Conservation (phyloP, 2,329 filamentous ascomycete species). For the Hymenoscyphus linearis region DNA sequence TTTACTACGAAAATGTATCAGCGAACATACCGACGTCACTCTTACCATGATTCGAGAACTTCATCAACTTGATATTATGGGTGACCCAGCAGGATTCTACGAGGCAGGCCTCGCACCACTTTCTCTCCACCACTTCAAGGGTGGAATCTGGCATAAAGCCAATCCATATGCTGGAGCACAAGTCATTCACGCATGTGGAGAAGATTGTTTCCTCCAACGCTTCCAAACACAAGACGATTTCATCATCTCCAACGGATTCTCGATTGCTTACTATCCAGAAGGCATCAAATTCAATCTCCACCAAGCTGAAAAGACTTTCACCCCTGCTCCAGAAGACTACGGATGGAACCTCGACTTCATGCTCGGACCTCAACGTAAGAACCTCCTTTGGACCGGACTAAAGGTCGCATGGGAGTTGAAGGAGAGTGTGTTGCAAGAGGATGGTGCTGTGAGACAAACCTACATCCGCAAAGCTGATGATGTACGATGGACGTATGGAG, state of each 20-base stretch:
- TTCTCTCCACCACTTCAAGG: constrained; percentile 34
- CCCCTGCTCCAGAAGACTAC: constrained; percentile 25
- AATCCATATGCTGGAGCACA: constrained; percentile 25
- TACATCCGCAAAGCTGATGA: constrained; percentile 50
- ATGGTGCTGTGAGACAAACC: constrained; percentile 48
- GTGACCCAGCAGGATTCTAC: constrained; percentile 30
- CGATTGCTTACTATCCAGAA: constrained; percentile 27
- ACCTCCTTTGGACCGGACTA: constrained; percentile 42
- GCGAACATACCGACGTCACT: constrained; percentile 30
- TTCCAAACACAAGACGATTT: constrained; percentile 29
- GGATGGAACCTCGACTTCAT: constrained; percentile 40
- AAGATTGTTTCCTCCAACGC: constrained; percentile 31
- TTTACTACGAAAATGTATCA: constrained; percentile 30
- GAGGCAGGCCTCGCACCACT: constrained; percentile 27
- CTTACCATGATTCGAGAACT: constrained; percentile 28
- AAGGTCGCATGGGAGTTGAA: constrained; percentile 51
- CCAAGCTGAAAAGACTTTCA: constrained; percentile 30
- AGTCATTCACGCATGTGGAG: constrained; percentile 28
- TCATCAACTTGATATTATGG: constrained; percentile 29
- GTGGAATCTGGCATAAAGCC: constrained; percentile 47
- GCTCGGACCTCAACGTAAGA: constrained; percentile 45
- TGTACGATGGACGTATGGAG: constrained; percentile 44
- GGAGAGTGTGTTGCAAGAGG: constrained; percentile 42
- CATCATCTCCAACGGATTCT: constrained; percentile 30
- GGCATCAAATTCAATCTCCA: constrained; percentile 29